A percentile compares a stretch with the other conserved stretches of the same genome.
These are phyloP conservation scores for Aspergillus udagawae DNA, from an alignment of 2,329 filamentous ascomycete species.

Conservation along the genomic window DNA sequence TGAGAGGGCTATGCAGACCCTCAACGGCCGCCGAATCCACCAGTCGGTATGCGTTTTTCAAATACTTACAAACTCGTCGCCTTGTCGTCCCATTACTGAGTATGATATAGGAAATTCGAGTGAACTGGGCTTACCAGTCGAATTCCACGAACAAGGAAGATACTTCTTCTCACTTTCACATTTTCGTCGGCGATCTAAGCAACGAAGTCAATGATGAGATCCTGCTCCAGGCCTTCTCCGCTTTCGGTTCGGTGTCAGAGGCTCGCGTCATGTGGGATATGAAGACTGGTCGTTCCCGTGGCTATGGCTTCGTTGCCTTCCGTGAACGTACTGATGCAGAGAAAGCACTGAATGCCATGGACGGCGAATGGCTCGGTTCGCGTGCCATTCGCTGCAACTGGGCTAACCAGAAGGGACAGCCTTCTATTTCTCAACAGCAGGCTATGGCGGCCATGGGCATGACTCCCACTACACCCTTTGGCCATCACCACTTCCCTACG, in stretches of 20 bases:
- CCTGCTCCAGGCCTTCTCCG: conserved; percentile 87
- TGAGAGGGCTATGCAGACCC: conserved; percentile 92
- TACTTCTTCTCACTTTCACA: conserved; percentile 97
- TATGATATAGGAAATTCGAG: conserved; percentile 76
- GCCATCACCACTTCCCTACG: conserved; percentile 95
- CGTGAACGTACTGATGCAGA: conserved; percentile 90
- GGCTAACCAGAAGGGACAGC: conserved; percentile 99
- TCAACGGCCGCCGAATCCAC: conserved; percentile 93
- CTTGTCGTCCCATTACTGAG: conserved; percentile 12
- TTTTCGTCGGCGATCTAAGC: conserved; percentile 95
- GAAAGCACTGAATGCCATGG: conserved; percentile 95
- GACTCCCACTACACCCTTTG: conserved; percentile 93
- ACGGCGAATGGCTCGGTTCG: conserved; percentile 97
- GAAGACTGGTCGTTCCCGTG: conserved; percentile 97
- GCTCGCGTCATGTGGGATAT: conserved; percentile 99
- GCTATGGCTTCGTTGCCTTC: conserved; percentile 97
- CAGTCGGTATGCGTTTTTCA: conserved; percentile 69
- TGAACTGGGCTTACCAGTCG: conserved; percentile 99
- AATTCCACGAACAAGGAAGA: conserved; percentile 94
- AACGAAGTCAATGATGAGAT: conserved; percentile 99
- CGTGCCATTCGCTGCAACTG: conserved; percentile 98
- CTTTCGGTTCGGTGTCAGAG: conserved; percentile 93
- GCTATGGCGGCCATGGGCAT: conserved; percentile 97
- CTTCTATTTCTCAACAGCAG: conserved; percentile 95
- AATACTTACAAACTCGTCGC: background rate